A percentile compares a stretch with the other conserved stretches of the same genome.
These are phyloP conservation scores for Crucibulum laeve DNA, from an alignment of 768 basidiomycete genomes.

Conservation along the genomic window DNA sequence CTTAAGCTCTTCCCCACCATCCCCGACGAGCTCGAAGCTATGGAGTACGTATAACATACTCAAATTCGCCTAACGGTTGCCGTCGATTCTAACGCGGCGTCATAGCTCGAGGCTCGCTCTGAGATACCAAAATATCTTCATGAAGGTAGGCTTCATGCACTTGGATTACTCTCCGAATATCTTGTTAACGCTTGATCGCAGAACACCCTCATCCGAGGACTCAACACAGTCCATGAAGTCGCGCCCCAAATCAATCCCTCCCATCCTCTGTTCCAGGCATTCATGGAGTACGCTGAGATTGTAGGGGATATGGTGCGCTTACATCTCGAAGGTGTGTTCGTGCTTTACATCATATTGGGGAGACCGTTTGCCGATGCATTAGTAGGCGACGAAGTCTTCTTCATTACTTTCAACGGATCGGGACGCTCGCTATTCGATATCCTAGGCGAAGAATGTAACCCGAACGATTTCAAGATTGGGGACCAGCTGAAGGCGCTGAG, in stretches of 20 bases:
- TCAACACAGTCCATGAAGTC: conserved; percentile 17
- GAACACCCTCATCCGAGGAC: conserved; percentile 22
- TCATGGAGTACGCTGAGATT: conserved; percentile 17
- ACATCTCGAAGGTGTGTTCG: conserved; percentile 17
- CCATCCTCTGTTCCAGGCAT: conserved; percentile 10
- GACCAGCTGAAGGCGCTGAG: conserved; percentile 4
- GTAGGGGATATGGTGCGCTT: conserved; percentile 16
- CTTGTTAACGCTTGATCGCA: conserved; percentile 1
- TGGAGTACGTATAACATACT: conserved; percentile 14
- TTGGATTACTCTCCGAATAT: not conserved
- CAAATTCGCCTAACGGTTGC: not conserved
- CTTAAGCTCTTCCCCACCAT: conserved; percentile 18
- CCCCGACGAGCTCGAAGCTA: conserved; percentile 14
- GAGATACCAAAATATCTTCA: conserved; percentile 20
- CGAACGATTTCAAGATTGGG: conserved; percentile 1
- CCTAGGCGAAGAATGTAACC: conserved; percentile 8
- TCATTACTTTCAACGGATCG: conserved; percentile 8
- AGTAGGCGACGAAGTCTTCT: conserved; percentile 21
- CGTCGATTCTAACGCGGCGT: conserved; percentile 4
- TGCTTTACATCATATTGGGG: too few species aligned
- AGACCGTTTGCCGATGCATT: not conserved
- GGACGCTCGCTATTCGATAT: conserved; percentile 9
- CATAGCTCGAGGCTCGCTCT: conserved; percentile 12
- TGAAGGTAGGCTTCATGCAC: conserved; percentile 15
- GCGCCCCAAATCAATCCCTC: conserved; percentile 10